Evolutionary conservation across 164 flowering plant genomes (phyloP).

Genomic region (Annona cherimola): DNA sequence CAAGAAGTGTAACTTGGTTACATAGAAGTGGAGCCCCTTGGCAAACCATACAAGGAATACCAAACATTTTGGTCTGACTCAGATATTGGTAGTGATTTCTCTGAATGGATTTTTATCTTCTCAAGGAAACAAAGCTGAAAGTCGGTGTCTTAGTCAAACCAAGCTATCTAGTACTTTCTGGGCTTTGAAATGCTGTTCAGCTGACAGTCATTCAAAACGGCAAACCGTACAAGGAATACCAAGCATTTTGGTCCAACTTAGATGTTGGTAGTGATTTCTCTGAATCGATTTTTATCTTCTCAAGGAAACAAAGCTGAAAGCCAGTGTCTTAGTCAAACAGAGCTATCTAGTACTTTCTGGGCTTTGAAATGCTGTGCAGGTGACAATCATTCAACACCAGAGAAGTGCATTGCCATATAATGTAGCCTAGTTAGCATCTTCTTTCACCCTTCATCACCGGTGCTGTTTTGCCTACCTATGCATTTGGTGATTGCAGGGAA

Average conservation of each 20-base stretch:
- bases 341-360: not conserved
- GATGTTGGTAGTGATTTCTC: no score
- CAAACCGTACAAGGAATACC: no score
- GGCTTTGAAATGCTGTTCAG: not conserved
- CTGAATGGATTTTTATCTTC: no score
- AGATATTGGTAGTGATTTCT: no score
- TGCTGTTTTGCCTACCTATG: not conserved
- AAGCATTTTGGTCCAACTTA: no score
- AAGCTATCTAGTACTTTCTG: not conserved
- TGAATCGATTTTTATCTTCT: no score
- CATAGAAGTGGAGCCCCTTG: no score
- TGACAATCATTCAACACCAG: not conserved
- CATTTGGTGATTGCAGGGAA: constrained; percentile 55
- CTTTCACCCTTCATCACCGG: not conserved
- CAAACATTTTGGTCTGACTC: no score
- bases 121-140: no score
- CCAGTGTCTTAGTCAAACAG: not conserved
- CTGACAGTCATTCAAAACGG: not conserved
- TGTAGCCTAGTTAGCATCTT: not conserved
- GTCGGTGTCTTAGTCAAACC: not conserved
- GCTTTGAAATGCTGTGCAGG: not conserved
- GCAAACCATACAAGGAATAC: no score
- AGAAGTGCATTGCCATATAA: not conserved
- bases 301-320: no score
- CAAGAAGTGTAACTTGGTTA: no score